phyloP scores from a whole-genome alignment of 2,329 filamentous ascomycete species.

The Cercospora janseana region DNA sequence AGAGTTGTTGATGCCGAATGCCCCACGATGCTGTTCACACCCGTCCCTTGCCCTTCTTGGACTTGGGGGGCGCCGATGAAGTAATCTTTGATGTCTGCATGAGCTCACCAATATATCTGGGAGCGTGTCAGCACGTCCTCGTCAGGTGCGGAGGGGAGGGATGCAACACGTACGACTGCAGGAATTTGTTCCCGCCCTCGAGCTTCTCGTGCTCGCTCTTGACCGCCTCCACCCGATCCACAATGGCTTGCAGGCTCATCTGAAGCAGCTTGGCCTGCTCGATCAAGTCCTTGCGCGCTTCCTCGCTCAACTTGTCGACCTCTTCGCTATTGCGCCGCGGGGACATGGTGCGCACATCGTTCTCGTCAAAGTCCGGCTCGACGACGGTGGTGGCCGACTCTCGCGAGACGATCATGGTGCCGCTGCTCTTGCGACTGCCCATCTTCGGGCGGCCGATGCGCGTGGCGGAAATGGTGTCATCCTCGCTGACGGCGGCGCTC shows the following conservation, averaged over 20 bases:
- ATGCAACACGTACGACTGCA: constrained; percentile 61
- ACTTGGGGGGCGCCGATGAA: constrained; percentile 52
- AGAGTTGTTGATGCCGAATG: constrained; percentile 17
- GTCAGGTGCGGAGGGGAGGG: background rate
- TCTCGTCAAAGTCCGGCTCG: constrained; percentile 69
- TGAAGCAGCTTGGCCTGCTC: constrained; percentile 85
- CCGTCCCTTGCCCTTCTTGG: constrained; percentile 41
- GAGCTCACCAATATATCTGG: constrained; percentile 94
- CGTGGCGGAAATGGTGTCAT: constrained; percentile 28
- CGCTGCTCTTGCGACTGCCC: constrained; percentile 71
- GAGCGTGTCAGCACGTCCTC: constrained; percentile 16
- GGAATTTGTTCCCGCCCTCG: constrained; percentile 92
- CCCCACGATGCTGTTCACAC: constrained; percentile 13
- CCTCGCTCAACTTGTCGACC: constrained; percentile 79
- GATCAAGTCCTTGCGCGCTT: constrained; percentile 66
- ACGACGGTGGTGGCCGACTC: constrained; percentile 57
- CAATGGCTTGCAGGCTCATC: constrained; percentile 81
- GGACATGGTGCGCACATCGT: constrained; percentile 89
- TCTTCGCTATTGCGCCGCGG: constrained; percentile 87
- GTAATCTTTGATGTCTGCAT: constrained; percentile 71
- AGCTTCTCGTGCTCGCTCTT: constrained; percentile 94
- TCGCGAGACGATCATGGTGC: constrained; percentile 74
- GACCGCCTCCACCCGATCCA: constrained; percentile 91
- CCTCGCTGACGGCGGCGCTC: constrained; percentile 36
- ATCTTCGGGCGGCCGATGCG: constrained; percentile 59